These are phyloP conservation scores for Microthlaspi erraticum DNA, from an alignment of 345 rosid species.

Conservation along the genomic window DNA sequence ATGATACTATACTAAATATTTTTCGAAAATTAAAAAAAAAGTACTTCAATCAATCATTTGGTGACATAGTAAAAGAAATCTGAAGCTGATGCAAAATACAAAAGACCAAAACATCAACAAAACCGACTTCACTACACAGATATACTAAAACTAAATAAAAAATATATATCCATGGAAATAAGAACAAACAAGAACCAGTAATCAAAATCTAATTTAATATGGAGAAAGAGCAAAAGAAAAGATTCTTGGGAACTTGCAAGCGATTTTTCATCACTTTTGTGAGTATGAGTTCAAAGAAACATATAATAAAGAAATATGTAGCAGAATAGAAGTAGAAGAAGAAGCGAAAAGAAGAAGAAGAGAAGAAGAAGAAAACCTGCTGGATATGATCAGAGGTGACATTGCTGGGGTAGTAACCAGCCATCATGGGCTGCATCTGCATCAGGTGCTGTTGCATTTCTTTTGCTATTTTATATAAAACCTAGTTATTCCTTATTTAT, in stretches of 20 bases:
- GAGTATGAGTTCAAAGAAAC: conserved; percentile 4
- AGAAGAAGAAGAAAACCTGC: conserved; percentile 63
- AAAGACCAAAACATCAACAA: conserved; percentile 19
- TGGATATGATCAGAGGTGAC: conserved; percentile 99
- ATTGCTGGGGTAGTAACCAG: conserved; percentile 98
- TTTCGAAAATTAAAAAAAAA: background rate
- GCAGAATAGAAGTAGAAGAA: conserved; percentile 15
- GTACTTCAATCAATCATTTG: background rate
- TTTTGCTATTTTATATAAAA: conserved; percentile 55
- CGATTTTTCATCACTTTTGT: background rate
- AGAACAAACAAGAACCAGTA: conserved; percentile 17
- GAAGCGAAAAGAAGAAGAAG: conserved; percentile 9
- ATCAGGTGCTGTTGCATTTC: conserved; percentile 99
- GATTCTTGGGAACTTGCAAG: background rate
- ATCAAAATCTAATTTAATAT: conserved; percentile 16
- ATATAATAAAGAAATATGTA: conserved; percentile 21
- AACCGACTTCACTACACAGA: background rate
- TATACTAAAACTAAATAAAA: background rate
- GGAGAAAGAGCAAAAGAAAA: conserved; percentile 2
- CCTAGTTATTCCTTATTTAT: conserved; percentile 31
- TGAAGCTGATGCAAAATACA: conserved; percentile 20
- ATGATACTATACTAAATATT: background rate
- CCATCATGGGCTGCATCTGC: conserved; percentile 99
- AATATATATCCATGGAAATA: conserved; percentile 5
- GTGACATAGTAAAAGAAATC: conserved; percentile 2